These are phyloP conservation scores for Trichoderma atrobrunneum DNA, from an alignment of 2,329 filamentous ascomycete species.

Conservation along the genomic window DNA sequence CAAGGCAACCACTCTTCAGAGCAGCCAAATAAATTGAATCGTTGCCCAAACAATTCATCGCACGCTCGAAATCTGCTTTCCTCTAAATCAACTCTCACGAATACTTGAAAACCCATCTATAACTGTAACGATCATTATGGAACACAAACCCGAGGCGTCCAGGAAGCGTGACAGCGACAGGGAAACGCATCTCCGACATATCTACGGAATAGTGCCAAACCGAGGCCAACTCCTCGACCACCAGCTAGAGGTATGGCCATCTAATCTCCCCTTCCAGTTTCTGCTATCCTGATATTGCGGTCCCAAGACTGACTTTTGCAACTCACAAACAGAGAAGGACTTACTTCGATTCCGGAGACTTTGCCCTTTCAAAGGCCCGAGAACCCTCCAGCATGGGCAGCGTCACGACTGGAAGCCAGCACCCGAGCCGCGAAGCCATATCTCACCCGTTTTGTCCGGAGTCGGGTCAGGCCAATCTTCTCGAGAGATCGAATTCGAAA, in stretches of 20 bases:
- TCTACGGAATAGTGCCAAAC: neutral
- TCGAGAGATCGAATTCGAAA: neutral
- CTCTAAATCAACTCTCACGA: neutral
- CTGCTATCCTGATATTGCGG: neutral
- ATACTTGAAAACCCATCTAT: neutral
- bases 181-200: neutral
- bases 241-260: neutral
- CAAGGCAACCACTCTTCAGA: constrained; percentile 2
- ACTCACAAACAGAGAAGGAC: too few species aligned
- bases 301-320: too few species aligned
- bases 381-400: neutral
- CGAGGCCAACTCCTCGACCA: neutral
- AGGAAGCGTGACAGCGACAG: neutral
- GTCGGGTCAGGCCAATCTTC: neutral
- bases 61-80: neutral
- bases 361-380: neutral
- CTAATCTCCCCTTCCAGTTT: too few species aligned
- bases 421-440: neutral
- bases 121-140: neutral
- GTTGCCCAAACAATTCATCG: neutral
- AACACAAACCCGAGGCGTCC: neutral
- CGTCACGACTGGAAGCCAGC: neutral
- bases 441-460: neutral
- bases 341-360: neutral
- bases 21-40: neutral